These are phyloP conservation scores for Ampelocalamus luodianensis DNA, from an alignment of 176 grass and related monocot species.

Conservation along the genomic window DNA sequence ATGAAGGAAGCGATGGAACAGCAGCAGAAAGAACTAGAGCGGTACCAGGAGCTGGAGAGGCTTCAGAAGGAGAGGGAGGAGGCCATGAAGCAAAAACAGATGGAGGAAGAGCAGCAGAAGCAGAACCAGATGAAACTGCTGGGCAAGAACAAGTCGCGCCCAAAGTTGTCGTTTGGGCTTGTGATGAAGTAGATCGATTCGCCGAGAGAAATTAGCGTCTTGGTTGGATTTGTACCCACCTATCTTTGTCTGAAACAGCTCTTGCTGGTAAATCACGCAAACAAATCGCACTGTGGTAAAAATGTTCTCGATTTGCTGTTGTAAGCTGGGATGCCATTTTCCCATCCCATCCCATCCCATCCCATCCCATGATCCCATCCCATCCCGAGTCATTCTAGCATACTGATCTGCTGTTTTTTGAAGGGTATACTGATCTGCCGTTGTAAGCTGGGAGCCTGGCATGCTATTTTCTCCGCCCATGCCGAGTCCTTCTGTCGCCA, in stretches of 20 bases:
- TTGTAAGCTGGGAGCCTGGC: background rate
- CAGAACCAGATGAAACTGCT: conserved; percentile 93
- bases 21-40: conserved; percentile 91
- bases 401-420: background rate
- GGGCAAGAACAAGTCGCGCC: conserved; percentile 91
- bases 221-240: conserved; percentile 34
- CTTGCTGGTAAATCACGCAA: background rate
- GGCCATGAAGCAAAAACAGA: conserved; percentile 77
- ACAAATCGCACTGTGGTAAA: background rate
- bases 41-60: conserved; percentile 87
- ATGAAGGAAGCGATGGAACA: conserved; percentile 82
- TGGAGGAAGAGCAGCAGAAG: conserved; percentile 86
- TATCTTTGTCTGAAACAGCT: conserved; percentile 12
- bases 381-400: background rate
- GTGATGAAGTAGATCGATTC: conserved; percentile 69
- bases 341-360: background rate
- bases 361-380: background rate
- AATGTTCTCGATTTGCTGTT: background rate
- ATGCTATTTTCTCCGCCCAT: too few relatives aligned
- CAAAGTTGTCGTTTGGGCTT: conserved; percentile 82
- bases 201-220: background rate
- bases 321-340: background rate
- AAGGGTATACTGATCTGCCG: too few relatives aligned
- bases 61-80: conserved; percentile 92
- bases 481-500: too few relatives aligned